Base-by-base conservation (phyloP, 768 basidiomycete genomes). In the Boletus sensibilis region DNA sequence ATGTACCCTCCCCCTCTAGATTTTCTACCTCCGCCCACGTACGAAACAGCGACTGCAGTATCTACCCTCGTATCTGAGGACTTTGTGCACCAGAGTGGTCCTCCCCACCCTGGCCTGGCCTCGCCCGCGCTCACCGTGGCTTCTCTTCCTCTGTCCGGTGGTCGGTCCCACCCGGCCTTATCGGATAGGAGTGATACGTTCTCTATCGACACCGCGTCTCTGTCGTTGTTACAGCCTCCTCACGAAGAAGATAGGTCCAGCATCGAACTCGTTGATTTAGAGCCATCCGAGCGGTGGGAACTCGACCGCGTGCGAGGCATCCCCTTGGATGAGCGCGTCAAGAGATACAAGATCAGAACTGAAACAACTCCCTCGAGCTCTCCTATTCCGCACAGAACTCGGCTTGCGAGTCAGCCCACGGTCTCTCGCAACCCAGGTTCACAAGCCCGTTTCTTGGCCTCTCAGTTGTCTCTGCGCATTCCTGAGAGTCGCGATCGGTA, bases 1-100 rank as follows among this genome's bases (percentile, higher is more conserved):
- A 34, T 60, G 39, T 57, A 29, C 44, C 58, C 29, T 72, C 76
- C 39, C 16, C 82, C 33, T 27, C 25, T 13, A 68, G 81, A 88
- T 65, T 87, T 87, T 64, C 87, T 86, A 8, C 90, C 90, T 13
- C 89, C 90, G 27, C 82, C 87, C 13, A 88, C 90, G 62, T 83
- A 84, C 57, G 89, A 91, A 70, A 78, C 76, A 10, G 76, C 78
- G 14, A 75, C 78, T 6, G 66, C 80, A 72, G 52, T 79, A 68
- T 56, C 73, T 69, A 55, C 75, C 64, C 63, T 76, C 72, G 50
- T 79, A 63, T 67, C 77, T 65, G 53, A 73, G 75, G 23, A 78
- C 77, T 53, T 66, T 76, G 53, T 74, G 51, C 53, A 69, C 67
- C 65, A 60, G 59, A 60, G 48, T 47, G 71, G 61, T 44, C 65